These are phyloP conservation scores for Agaricus blazei DNA, from an alignment of 768 basidiomycete species.

Conservation along the genomic window DNA sequence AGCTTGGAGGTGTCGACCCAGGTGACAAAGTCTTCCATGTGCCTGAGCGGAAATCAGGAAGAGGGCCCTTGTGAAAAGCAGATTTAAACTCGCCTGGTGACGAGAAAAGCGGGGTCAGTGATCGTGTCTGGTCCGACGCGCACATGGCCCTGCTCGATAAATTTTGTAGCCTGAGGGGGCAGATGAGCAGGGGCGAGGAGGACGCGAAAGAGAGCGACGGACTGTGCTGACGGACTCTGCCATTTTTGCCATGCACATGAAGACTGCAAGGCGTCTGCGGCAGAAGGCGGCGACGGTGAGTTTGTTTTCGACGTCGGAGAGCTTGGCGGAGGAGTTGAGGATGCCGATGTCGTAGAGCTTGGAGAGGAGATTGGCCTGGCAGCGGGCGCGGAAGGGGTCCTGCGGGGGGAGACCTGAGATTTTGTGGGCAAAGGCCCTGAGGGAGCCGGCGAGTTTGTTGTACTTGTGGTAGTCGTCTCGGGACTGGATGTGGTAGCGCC, in stretches of 20 bases:
- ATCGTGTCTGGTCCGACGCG: slow-evolving; percentile 95
- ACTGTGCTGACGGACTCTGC: slow-evolving; percentile 92
- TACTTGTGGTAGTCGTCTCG: slow-evolving; percentile 96
- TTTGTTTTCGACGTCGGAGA: slow-evolving; percentile 94
- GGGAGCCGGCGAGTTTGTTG: slow-evolving; percentile 89
- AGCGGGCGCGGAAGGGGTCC: slow-evolving; percentile 81
- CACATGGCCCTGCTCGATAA: slow-evolving; percentile 97
- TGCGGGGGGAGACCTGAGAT: slow-evolving; percentile 82
- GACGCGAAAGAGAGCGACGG: slow-evolving; percentile 26
- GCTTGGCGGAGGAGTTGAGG: slow-evolving; percentile 78
- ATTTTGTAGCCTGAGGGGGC: slow-evolving; percentile 75
- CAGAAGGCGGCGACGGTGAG: slow-evolving; percentile 95
- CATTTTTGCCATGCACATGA: slow-evolving; percentile 93
- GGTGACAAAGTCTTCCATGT: slow-evolving; percentile 99
- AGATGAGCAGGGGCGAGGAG: slow-evolving; percentile 1
- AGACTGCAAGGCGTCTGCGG: slow-evolving; percentile 84
- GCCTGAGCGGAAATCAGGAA: slow-evolving; percentile 36
- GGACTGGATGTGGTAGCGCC: slow-evolving; percentile 92
- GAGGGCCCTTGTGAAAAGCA: slow-evolving; percentile 2
- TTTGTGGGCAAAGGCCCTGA: slow-evolving; percentile 83
- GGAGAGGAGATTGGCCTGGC: slow-evolving; percentile 83
- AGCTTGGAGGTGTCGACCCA: slow-evolving; percentile 99
- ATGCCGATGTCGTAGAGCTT: slow-evolving; percentile 98
- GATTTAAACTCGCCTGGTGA: slow-evolving; percentile 54
- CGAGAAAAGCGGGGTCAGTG: slow-evolving; percentile 93